phyloP scores from a whole-genome alignment of 179 eudicot genomes.

The Amaranthus tricolor region DNA sequence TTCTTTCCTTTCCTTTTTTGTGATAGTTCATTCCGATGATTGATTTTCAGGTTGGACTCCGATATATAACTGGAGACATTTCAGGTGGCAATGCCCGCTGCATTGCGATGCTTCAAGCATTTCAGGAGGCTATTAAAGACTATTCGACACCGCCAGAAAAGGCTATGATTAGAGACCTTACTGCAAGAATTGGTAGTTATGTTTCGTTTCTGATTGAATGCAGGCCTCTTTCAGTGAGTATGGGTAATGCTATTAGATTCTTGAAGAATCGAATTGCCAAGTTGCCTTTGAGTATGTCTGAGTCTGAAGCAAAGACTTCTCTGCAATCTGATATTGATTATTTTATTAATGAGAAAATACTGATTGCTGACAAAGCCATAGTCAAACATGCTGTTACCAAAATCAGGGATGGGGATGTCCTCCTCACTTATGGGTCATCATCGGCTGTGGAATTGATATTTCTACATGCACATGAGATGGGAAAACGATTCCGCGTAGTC shows the following conservation, averaged over 20 bases:
- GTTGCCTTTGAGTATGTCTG: conserved; percentile 64
- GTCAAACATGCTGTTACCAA: conserved; percentile 93
- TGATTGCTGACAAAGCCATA: conserved; percentile 86
- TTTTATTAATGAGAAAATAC: conserved; percentile 79
- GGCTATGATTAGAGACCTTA: conserved; percentile 72
- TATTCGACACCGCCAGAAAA: conserved; percentile 86
- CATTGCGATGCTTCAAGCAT: conserved; percentile 97
- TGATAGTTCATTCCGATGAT: not conserved
- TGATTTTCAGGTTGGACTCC: conserved; percentile 82
- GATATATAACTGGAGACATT: conserved; percentile 81
- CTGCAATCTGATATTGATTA: conserved; percentile 72
- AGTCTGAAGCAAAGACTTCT: conserved; percentile 82
- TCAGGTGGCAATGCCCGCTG: conserved; percentile 98
- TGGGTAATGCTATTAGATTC: conserved; percentile 96
- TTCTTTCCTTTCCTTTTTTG: not conserved
- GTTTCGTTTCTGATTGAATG: conserved; percentile 93
- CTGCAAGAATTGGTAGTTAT: conserved; percentile 75
- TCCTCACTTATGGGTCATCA: conserved; percentile 87
- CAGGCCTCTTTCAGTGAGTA: conserved; percentile 97
- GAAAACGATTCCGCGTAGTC: conserved; percentile 81
- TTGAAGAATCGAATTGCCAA: conserved; percentile 73
- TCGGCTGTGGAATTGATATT: conserved; percentile 91
- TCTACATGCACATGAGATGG: conserved; percentile 83
- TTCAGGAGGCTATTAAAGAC: conserved; percentile 82
- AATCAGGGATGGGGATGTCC: conserved; percentile 98